Base-by-base conservation (phyloP, 2,329 filamentous ascomycete species). In the Endocalyx cinctus region DNA sequence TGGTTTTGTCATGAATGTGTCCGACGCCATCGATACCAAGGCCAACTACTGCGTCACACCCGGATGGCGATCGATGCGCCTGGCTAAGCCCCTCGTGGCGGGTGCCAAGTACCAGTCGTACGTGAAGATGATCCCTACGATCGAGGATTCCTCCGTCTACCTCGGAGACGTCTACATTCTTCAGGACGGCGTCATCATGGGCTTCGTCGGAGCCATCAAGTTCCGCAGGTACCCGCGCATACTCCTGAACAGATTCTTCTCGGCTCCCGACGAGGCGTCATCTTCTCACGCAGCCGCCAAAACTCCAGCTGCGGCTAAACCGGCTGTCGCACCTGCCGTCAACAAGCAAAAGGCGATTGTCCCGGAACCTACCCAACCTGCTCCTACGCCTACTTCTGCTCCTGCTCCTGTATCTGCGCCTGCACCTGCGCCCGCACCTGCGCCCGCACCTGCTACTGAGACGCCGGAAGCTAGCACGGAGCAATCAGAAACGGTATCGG, bases 1-100 rank as follows among this genome's bases (percentile, higher is more conserved):
- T 10, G 64, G 64, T 2, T 63, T 66, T 40, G 51, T 63, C 18
- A 51, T 66, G 47, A 66, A 67, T 38, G 58, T 47, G 4, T 54
- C 48, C 14, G 62, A 63, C 40, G 52, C 38, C 13, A 39, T 53
- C 11, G 58, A 66, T 37, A 53, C 48, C 6, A 37, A 35, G 13
- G 39, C 48, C 17, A 48, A 55, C 35, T 59, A 58, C 33, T 62
- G 47, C 38, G 55, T 66, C 27, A 61, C 57, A 25, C 61, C 60
- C 20, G 62, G 60, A 11, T 65, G 59, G 58, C 39, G 44, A 10
- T 55, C 52, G 23, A 35, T 61, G 31, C 48, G 57, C 11, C 41
- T 65, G 31, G 50, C 51, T 6, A 42, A 50, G 25, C 47, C 48
- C 5, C 40, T 63, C 2, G 46, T 48, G 2, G 43, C 50, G 2